phyloP scores from a whole-genome alignment of 176 grass and related monocot species.

The Oryza australiensis region DNA sequence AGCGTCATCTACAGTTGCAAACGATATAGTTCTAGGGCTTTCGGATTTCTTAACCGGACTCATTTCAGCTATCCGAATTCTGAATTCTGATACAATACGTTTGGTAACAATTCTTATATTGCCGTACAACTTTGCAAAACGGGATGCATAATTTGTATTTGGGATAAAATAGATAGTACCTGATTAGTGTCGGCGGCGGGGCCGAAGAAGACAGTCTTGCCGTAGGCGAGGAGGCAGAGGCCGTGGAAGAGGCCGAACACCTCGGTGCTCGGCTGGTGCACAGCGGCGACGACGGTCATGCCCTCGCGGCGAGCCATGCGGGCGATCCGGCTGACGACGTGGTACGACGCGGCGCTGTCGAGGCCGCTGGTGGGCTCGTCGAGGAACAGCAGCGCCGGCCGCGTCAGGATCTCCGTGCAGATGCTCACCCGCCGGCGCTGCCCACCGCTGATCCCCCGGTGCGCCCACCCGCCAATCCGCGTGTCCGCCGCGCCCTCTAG shows the following conservation, averaged over 20 bases:
- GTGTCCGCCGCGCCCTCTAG: conserved; percentile 65
- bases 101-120: background rate
- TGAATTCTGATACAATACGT: background rate
- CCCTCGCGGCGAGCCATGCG: conserved; percentile 61
- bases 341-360: conserved; percentile 81
- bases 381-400: conserved; percentile 79
- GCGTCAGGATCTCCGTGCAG: conserved; percentile 80
- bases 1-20: background rate
- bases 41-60: background rate
- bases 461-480: conserved; percentile 69
- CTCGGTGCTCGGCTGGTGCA: conserved; percentile 89
- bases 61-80: background rate
- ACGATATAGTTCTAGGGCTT: background rate
- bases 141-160: background rate
- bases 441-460: conserved; percentile 79
- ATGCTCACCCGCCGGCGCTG: conserved; percentile 74
- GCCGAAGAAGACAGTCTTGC: conserved; percentile 83
- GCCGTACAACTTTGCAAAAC: background rate
- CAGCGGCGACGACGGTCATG: conserved; percentile 73
- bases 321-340: conserved; percentile 73
- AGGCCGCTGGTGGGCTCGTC: conserved; percentile 96
- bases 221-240: conserved; percentile 81
- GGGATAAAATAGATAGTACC: conserved; percentile 28
- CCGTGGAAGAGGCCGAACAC: conserved; percentile 75
- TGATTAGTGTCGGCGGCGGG: conserved; percentile 50